Evolutionary conservation across 164 flowering plant species (phyloP).

Genomic region (Sedum album): DNA sequence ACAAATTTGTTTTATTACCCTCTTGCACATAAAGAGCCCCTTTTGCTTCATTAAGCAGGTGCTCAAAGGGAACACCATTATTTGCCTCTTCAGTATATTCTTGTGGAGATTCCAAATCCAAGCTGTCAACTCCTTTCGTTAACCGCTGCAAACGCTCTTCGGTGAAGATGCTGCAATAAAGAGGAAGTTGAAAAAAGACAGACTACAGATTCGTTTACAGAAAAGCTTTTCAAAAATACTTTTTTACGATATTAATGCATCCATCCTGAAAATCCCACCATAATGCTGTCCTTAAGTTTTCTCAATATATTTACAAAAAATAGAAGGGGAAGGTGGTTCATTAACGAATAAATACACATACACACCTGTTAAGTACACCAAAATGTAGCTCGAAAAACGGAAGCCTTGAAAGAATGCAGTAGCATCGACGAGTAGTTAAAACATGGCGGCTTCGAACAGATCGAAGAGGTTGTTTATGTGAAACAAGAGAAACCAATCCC

Average conservation of each 20-base stretch:
- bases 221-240: neutral
- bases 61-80: conserved; percentile 12
- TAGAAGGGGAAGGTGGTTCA: neutral
- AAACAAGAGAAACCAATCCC: conserved; percentile 68
- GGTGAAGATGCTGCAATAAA: conserved; percentile 67
- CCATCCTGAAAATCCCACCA: neutral
- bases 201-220: neutral
- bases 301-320: neutral
- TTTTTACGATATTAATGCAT: neutral
- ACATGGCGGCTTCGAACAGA: conserved; percentile 53
- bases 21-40: conserved; percentile 24
- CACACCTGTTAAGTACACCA: conserved; percentile 80
- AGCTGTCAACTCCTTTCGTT: conserved; percentile 43
- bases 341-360: neutral
- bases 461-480: conserved; percentile 37
- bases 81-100: conserved; percentile 20
- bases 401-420: conserved; percentile 93
- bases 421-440: conserved; percentile 87
- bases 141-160: conserved; percentile 90
- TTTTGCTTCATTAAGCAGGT: conserved; percentile 18
- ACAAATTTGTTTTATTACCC: conserved; percentile 19
- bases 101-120: conserved; percentile 39
- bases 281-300: neutral
- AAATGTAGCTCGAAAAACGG: conserved; percentile 95
- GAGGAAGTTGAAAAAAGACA: conserved; percentile 3